These are phyloP conservation scores for Eragrostis tef DNA, from an alignment of 202 grass and related monocot species.

Conservation along the genomic window DNA sequence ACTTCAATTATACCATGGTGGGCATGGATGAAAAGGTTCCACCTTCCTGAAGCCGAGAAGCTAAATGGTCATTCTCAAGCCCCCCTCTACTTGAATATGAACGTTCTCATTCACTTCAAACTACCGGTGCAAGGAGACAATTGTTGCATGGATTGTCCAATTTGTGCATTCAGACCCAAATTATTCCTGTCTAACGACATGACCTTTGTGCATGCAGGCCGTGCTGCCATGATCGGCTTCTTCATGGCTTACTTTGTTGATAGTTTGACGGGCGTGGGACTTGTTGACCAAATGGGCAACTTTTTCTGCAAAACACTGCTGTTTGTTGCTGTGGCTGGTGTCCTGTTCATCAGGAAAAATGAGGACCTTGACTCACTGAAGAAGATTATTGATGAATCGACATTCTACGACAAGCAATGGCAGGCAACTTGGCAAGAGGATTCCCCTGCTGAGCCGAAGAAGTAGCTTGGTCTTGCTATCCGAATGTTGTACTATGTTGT, in stretches of 20 bases:
- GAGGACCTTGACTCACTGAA: constrained; percentile 77
- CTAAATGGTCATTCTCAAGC: constrained; percentile 68
- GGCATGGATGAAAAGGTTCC: constrained; percentile 89
- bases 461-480: constrained; percentile 37
- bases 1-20: constrained; percentile 89
- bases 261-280: constrained; percentile 79
- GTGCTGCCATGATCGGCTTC: constrained; percentile 97
- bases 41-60: constrained; percentile 92
- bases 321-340: constrained; percentile 73
- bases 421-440: constrained; percentile 94
- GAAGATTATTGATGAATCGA: constrained; percentile 82
- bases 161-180: neutral
- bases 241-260: constrained; percentile 99
- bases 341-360: constrained; percentile 81
- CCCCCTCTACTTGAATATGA: constrained; percentile 2
- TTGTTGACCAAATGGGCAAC: constrained; percentile 86
- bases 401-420: constrained; percentile 98
- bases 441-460: constrained; percentile 52
- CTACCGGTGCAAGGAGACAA: neutral
- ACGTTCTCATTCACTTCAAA: constrained; percentile 1
- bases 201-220: constrained; percentile 54
- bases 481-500: constrained; percentile 18
- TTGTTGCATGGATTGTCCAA: neutral
- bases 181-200: constrained; percentile 5
- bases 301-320: constrained; percentile 97